Conservation (phyloP, 202 grass and related monocot species). For the Digitaria exilis region DNA sequence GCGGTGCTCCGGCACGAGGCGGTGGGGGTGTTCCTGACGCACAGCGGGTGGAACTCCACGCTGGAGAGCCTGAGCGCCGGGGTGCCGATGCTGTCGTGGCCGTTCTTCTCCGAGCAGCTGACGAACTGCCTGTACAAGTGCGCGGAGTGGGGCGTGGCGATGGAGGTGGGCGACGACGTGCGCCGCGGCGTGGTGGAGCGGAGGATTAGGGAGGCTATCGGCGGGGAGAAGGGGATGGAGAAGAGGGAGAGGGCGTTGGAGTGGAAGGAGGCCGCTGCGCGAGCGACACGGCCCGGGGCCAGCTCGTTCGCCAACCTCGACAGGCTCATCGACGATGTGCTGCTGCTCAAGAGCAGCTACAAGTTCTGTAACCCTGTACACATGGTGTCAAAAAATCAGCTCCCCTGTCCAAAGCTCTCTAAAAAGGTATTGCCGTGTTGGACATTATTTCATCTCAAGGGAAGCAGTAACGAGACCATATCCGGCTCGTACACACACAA, state of each 20-base stretch:
- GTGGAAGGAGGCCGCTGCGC: slow-evolving; percentile 42
- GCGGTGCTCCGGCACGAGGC: slow-evolving; percentile 14
- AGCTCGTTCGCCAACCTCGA: slow-evolving; percentile 34
- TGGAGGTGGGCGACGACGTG: slow-evolving; percentile 53
- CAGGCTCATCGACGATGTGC: slow-evolving; percentile 23
- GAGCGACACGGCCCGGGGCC: slow-evolving; percentile 29
- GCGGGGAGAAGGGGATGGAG: slow-evolving; percentile 38
- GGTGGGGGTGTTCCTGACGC: slow-evolving; percentile 46
- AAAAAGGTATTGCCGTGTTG: too few relatives aligned
- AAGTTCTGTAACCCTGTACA: neutral
- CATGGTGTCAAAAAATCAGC: too few relatives aligned
- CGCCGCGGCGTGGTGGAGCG: slow-evolving; percentile 38
- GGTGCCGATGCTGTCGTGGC: slow-evolving; percentile 49
- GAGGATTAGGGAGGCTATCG: slow-evolving; percentile 50
- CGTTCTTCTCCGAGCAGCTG: slow-evolving; percentile 10
- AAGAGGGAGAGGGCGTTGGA: slow-evolving; percentile 32
- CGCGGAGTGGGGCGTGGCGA: slow-evolving; percentile 54
- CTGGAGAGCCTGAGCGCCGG: slow-evolving; percentile 35
- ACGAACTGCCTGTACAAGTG: neutral
- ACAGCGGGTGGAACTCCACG: slow-evolving; percentile 68
- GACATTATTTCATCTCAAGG: neutral
- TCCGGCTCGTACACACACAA: neutral
- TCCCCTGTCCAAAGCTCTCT: too few relatives aligned
- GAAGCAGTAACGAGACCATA: neutral
- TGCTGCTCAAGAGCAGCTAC: neutral